Evolutionary conservation across 352 stramenopile genomes (phyloP).

Genomic region (Aphanomyces cochlioides): DNA sequence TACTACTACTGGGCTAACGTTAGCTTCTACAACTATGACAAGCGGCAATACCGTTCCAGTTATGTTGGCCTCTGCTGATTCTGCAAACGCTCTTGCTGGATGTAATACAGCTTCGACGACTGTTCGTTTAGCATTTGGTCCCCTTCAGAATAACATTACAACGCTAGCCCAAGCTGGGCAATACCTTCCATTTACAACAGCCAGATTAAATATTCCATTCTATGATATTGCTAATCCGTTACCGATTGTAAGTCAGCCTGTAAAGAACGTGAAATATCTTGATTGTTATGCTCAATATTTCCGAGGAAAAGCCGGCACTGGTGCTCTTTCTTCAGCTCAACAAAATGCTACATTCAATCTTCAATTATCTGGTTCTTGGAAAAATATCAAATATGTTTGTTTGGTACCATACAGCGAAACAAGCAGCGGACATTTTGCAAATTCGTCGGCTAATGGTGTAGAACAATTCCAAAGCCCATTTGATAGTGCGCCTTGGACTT

Average conservation of each 20-base stretch:
- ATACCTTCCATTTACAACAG: conserved; percentile 29
- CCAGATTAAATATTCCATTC: conserved; percentile 34
- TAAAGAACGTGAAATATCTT: conserved; percentile 33
- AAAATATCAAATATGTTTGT: conserved; percentile 34
- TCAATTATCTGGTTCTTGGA: conserved; percentile 29
- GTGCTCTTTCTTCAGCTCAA: conserved; percentile 20
- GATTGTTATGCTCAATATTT: conserved; percentile 36
- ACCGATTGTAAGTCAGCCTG: conserved; percentile 32
- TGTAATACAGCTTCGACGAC: conserved; percentile 3
- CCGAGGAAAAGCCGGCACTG: conserved; percentile 29
- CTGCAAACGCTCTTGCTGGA: conserved; percentile 25
- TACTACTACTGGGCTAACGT: conserved; percentile 10
- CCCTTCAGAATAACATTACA: conserved; percentile 27
- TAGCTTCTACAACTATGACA: conserved; percentile 28
- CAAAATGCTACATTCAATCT: conserved; percentile 32
- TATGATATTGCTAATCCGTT: conserved; percentile 36
- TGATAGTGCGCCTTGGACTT: conserved; percentile 34
- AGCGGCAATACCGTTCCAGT: conserved; percentile 30
- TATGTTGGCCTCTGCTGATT: conserved; percentile 27
- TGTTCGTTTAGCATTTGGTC: conserved; percentile 28
- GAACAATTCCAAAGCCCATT: conserved; percentile 34
- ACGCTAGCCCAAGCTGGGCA: background rate
- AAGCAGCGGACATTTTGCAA: conserved; percentile 15
- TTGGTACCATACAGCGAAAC: conserved; percentile 32
- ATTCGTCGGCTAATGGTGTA: background rate